These are phyloP conservation scores for Colletotrichum liriopes DNA, from an alignment of 2,329 filamentous ascomycete species.

Conservation along the genomic window DNA sequence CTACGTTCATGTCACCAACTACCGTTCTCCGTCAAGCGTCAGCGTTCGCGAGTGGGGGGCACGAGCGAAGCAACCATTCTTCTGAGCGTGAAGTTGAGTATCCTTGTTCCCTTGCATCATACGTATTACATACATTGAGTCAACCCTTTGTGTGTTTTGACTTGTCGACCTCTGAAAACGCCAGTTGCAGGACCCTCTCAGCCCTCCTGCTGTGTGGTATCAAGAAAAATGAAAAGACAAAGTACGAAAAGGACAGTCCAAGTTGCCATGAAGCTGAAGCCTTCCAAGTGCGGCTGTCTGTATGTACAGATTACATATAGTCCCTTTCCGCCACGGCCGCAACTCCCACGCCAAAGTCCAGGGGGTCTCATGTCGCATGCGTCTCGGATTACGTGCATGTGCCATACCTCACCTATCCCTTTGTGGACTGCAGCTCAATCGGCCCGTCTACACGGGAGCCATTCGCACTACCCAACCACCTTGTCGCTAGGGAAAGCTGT, in stretches of 20 bases:
- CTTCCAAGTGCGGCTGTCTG: background rate
- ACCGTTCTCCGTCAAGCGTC: too few relatives aligned
- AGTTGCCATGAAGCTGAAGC: background rate
- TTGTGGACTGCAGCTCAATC: constrained; percentile 32
- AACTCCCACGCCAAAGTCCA: background rate
- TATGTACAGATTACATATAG: background rate
- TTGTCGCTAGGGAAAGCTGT: constrained; percentile 31
- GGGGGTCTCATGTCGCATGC: background rate
- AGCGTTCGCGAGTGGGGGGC: background rate
- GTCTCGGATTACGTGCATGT: background rate
- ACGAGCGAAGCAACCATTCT: background rate
- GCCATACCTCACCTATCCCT: background rate
- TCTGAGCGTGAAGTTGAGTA: background rate
- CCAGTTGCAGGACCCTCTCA: background rate
- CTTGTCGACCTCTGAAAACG: background rate
- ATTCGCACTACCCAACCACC: constrained; percentile 31
- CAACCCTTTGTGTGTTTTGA: background rate
- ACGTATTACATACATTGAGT: background rate
- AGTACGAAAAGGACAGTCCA: background rate
- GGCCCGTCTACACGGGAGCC: background rate
- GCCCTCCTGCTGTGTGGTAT: constrained; percentile 8
- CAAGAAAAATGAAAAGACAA: background rate
- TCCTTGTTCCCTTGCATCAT: background rate
- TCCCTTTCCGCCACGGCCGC: too few relatives aligned
- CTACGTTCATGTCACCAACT: background rate